Conservation (phyloP, 192 early-diverging fungal species). For the Umbelopsis vinacea region DNA sequence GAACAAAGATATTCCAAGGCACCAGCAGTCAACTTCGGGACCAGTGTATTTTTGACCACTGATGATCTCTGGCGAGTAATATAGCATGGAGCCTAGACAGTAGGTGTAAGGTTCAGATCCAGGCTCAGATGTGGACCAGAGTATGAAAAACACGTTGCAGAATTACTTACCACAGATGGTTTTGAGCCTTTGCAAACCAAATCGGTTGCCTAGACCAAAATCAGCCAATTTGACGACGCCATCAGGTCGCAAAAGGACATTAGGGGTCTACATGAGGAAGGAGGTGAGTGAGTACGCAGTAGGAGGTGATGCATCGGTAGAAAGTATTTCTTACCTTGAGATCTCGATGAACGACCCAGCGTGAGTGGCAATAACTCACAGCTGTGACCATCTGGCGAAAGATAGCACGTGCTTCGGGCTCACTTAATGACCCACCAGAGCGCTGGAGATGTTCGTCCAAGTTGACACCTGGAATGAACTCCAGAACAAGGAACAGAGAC, state of each 20-base stretch:
- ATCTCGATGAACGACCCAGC: constrained; percentile 83
- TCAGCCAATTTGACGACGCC: constrained; percentile 87
- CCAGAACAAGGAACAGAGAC: constrained; percentile 86
- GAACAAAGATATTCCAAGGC: constrained; percentile 89
- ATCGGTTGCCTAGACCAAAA: constrained; percentile 90
- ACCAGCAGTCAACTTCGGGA: constrained; percentile 97
- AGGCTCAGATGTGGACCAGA: background rate
- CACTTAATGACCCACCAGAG: constrained; percentile 75
- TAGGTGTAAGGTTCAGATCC: constrained; percentile 36
- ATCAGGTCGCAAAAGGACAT: constrained; percentile 77
- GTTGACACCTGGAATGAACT: constrained; percentile 85
- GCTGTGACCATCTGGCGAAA: constrained; percentile 85
- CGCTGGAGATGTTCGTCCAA: constrained; percentile 85
- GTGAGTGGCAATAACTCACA: constrained; percentile 73
- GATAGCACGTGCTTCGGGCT: constrained; percentile 84
- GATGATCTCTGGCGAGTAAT: constrained; percentile 90
- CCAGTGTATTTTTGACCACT: constrained; percentile 89
- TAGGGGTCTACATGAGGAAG: constrained; percentile 54
- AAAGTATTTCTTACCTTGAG: constrained; percentile 73
- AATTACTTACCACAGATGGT: constrained; percentile 82
- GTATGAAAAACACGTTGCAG: background rate
- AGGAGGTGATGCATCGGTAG: background rate
- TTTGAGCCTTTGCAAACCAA: constrained; percentile 66
- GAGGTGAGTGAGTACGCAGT: background rate
- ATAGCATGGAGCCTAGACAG: constrained; percentile 78